Percentiles rank a stretch among this genome's conserved stretches.
phyloP scores from a whole-genome alignment of 306 rosid genomes.

The Vachellia collinsii region DNA sequence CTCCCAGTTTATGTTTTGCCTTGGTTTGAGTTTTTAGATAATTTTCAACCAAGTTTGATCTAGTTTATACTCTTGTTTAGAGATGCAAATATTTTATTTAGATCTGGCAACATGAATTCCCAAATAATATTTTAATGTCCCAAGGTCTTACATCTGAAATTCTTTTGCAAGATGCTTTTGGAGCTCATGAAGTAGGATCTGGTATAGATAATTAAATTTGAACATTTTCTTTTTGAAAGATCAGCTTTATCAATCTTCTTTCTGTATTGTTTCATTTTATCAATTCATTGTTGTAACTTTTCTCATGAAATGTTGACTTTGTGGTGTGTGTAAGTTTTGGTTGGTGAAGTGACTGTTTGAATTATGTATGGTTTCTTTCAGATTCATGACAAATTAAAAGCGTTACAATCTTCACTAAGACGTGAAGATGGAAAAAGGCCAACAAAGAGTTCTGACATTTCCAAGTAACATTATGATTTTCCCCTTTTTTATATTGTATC shows the following conservation, averaged over 20 bases:
- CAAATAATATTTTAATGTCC: too few species aligned
- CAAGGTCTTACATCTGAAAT: too few species aligned
- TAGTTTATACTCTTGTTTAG: too few species aligned
- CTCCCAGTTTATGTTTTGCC: too few species aligned
- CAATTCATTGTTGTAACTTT: slow-evolving; percentile 25
- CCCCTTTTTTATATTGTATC: slow-evolving; percentile 22
- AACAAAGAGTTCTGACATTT: slow-evolving; percentile 54
- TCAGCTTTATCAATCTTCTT: background rate
- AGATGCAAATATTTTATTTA: too few species aligned
- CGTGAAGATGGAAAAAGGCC: slow-evolving; percentile 55
- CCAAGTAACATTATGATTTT: slow-evolving; percentile 54
- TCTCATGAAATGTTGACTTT: background rate
- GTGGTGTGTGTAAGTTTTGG: background rate
- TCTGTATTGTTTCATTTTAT: background rate
- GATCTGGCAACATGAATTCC: too few species aligned
- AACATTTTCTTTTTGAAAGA: background rate
- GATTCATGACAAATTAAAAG: slow-evolving; percentile 73
- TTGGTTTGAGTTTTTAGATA: too few species aligned
- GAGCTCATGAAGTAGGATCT: background rate
- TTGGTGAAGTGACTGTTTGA: slow-evolving; percentile 6
- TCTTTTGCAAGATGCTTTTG: too few species aligned
- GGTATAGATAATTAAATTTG: background rate
- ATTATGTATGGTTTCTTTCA: slow-evolving; percentile 36
- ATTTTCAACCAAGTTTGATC: too few species aligned
- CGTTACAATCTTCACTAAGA: slow-evolving; percentile 55